A percentile compares a stretch with the other conserved stretches of the same genome.
Evolutionary conservation across 2,329 filamentous ascomycete genomes (phyloP).

Genomic region (Atkinsonella hypoxylon): DNA sequence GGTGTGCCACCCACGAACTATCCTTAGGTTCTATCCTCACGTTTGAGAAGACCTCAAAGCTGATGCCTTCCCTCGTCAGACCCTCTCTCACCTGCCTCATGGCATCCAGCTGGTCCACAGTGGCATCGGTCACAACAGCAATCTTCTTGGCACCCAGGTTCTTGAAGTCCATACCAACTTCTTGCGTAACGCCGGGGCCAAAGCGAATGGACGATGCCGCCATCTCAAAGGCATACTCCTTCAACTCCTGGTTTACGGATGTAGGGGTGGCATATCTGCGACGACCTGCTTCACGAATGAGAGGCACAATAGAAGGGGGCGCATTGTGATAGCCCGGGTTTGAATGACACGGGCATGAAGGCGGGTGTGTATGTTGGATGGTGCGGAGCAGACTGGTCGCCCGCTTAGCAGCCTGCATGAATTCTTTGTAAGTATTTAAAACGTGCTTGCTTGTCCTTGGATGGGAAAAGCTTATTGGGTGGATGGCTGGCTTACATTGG

Average conservation of each 20-base stretch:
- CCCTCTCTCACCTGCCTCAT: slow-evolving; percentile 84
- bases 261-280: slow-evolving; percentile 63
- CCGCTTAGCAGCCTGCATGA: slow-evolving; percentile 41
- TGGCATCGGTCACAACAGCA: slow-evolving; percentile 82
- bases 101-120: slow-evolving; percentile 69
- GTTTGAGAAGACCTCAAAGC: slow-evolving; percentile 69
- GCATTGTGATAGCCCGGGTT: slow-evolving; percentile 71
- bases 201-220: slow-evolving; percentile 91
- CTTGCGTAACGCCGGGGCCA: slow-evolving; percentile 82
- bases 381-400: slow-evolving; percentile 69
- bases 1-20: slow-evolving; percentile 50
- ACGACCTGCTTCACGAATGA: slow-evolving; percentile 22
- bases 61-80: slow-evolving; percentile 63
- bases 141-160: slow-evolving; percentile 83
- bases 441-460: background rate
- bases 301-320: slow-evolving; percentile 43
- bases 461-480: background rate
- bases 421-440: background rate
- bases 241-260: slow-evolving; percentile 42
- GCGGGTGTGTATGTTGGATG: slow-evolving; percentile 83
- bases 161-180: slow-evolving; percentile 95
- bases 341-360: slow-evolving; percentile 82
- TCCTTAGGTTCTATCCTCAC: slow-evolving; percentile 90
- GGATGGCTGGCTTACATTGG: slow-evolving; percentile 18
- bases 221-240: slow-evolving; percentile 99